phyloP scores from a whole-genome alignment of 257 asterid genomes.

The Lycium ferocissimum region DNA sequence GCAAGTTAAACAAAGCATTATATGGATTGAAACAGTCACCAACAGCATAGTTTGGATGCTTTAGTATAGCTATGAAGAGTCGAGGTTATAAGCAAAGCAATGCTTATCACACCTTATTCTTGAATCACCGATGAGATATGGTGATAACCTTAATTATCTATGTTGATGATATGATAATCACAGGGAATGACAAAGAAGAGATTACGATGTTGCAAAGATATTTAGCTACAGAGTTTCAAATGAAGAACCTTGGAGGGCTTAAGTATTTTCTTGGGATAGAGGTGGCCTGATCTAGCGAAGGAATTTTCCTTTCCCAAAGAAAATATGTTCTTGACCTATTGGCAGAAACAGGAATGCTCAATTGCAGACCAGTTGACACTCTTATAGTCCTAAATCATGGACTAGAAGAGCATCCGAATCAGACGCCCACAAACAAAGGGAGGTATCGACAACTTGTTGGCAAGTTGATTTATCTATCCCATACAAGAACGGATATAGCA shows the following conservation, averaged over 20 bases:
- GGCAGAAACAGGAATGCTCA: background rate
- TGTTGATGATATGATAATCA: no score
- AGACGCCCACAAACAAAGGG: no score
- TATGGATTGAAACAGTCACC: background rate
- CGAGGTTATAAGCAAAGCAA: no score
- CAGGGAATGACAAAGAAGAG: background rate
- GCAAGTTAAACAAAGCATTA: background rate
- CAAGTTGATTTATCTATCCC: no score
- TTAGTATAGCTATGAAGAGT: no score
- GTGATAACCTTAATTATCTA: no score
- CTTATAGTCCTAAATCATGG: background rate
- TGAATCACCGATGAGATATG: no score
- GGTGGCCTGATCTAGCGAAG: background rate
- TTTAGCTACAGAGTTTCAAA: background rate
- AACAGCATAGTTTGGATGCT: background rate
- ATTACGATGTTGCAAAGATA: background rate
- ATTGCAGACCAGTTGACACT: no score
- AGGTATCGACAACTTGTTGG: background rate
- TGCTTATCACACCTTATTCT: no score
- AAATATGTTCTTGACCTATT: background rate
- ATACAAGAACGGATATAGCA: no score
- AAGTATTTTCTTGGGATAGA: slow-evolving; percentile 26
- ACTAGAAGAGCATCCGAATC: background rate
- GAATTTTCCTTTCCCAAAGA: background rate
- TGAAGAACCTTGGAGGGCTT: slow-evolving; percentile 21